A percentile compares a stretch with the other conserved stretches of the same genome.
Evolutionary conservation across 2,329 filamentous ascomycete genomes (phyloP).

Genomic region (Dothistroma pini): DNA sequence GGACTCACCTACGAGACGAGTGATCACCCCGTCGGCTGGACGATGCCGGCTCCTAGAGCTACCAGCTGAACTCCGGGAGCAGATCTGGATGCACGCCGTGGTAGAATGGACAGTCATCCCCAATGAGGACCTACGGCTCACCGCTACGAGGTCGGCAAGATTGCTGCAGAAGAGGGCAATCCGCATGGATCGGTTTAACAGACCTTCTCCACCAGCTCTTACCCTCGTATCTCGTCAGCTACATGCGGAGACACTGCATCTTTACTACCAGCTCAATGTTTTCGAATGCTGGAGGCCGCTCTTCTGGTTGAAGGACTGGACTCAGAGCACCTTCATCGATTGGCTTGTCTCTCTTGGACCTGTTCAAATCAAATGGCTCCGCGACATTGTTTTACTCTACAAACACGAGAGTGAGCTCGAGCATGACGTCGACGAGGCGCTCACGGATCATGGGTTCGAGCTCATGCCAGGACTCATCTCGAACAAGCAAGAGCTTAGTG

Average conservation of each 20-base stretch:
- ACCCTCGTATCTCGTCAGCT: constrained; percentile 21
- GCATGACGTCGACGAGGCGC: constrained; percentile 21
- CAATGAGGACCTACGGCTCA: neutral
- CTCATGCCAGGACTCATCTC: constrained; percentile 16
- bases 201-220: constrained; percentile 19
- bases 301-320: constrained; percentile 25
- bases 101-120: constrained; percentile 18
- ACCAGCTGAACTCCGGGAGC: constrained; percentile 24
- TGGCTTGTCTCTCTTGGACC: constrained; percentile 23
- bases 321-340: constrained; percentile 23
- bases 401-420: constrained; percentile 23
- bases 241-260: constrained; percentile 22
- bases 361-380: constrained; percentile 23
- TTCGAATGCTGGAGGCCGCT: constrained; percentile 29
- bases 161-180: constrained; percentile 18
- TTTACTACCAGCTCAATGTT: constrained; percentile 26
- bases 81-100: constrained; percentile 21
- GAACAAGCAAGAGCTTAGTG: constrained; percentile 21
- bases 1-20: neutral
- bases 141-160: neutral
- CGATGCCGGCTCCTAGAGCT: constrained; percentile 21
- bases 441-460: constrained; percentile 19
- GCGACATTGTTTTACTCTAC: constrained; percentile 25
- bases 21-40: neutral
- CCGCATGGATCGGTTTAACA: constrained; percentile 21